Evolutionary conservation across 2,329 filamentous ascomycete genomes (phyloP).

Genomic region (Zymoseptoria tritici): DNA sequence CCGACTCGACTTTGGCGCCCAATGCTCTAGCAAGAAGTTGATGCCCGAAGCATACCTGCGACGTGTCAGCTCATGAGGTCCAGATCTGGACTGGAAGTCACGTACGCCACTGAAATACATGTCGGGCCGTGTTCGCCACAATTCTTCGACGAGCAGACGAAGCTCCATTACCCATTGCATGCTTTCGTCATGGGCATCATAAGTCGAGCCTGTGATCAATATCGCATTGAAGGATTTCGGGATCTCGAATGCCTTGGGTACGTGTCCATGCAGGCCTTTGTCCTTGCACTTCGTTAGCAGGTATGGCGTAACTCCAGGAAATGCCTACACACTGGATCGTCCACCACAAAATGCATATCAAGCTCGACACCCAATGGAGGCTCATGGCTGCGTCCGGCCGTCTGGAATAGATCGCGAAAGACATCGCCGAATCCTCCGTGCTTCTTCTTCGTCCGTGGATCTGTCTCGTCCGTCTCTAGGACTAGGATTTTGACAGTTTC

Average conservation of each 20-base stretch:
- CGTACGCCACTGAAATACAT: slow-evolving; percentile 41
- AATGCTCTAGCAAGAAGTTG: slow-evolving; percentile 41
- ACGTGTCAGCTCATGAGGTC: neutral
- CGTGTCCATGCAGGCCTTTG: slow-evolving; percentile 34
- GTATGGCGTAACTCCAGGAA: neutral
- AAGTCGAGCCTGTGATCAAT: slow-evolving; percentile 41
- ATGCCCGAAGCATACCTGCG: slow-evolving; percentile 41
- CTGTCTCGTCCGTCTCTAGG: slow-evolving; percentile 51
- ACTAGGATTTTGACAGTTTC: slow-evolving; percentile 43
- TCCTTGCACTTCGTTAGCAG: neutral
- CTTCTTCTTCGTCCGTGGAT: slow-evolving; percentile 44
- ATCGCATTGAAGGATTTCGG: slow-evolving; percentile 37
- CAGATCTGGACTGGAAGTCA: neutral
- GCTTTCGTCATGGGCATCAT: slow-evolving; percentile 41
- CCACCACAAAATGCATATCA: slow-evolving; percentile 48
- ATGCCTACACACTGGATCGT: slow-evolving; percentile 25
- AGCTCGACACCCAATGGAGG: slow-evolving; percentile 50
- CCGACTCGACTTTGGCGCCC: slow-evolving; percentile 33
- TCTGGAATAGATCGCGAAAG: slow-evolving; percentile 44
- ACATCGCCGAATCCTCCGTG: slow-evolving; percentile 51
- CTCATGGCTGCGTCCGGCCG: slow-evolving; percentile 46
- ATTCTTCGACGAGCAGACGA: slow-evolving; percentile 40
- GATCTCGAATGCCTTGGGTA: slow-evolving; percentile 44
- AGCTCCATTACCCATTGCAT: slow-evolving; percentile 37
- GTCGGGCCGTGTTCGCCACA: slow-evolving; percentile 46